phyloP scores from a whole-genome alignment of 2,329 filamentous ascomycete species.

The Monilinia polystroma region DNA sequence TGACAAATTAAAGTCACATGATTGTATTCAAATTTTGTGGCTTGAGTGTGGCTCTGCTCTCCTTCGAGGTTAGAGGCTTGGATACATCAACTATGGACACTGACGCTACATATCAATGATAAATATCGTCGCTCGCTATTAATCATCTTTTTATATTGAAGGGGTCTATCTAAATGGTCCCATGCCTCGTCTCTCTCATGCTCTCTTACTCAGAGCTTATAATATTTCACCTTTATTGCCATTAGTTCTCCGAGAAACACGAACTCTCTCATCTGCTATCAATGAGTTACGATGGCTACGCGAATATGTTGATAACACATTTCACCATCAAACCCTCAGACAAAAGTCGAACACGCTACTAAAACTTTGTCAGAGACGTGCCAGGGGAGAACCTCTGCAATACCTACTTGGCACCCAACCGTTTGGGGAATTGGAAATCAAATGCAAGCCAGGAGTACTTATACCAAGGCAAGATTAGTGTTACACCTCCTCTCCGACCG shows the following conservation, averaged over 20 bases:
- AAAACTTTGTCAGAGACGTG: constrained; percentile 50
- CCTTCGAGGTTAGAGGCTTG: neutral
- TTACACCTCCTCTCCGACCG: neutral
- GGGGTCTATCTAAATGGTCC: neutral
- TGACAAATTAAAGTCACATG: constrained; percentile 1
- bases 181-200: constrained; percentile 65
- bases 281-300: constrained; percentile 74
- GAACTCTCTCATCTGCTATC: constrained; percentile 60
- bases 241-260: constrained; percentile 61
- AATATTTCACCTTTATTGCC: constrained; percentile 56
- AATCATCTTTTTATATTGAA: neutral
- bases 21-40: neutral
- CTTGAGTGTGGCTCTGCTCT: constrained; percentile 9
- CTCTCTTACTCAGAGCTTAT: constrained; percentile 55
- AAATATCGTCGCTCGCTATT: neutral
- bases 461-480: constrained; percentile 65
- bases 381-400: constrained; percentile 73
- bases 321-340: constrained; percentile 19
- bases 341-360: constrained; percentile 36
- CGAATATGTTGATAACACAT: constrained; percentile 51
- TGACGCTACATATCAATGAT: neutral
- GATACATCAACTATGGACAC: neutral
- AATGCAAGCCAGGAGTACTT: constrained; percentile 73
- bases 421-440: constrained; percentile 79
- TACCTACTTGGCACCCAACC: constrained; percentile 87